These are phyloP conservation scores for Coniella lustricola DNA, from an alignment of 2,329 filamentous ascomycete species.

Conservation along the genomic window DNA sequence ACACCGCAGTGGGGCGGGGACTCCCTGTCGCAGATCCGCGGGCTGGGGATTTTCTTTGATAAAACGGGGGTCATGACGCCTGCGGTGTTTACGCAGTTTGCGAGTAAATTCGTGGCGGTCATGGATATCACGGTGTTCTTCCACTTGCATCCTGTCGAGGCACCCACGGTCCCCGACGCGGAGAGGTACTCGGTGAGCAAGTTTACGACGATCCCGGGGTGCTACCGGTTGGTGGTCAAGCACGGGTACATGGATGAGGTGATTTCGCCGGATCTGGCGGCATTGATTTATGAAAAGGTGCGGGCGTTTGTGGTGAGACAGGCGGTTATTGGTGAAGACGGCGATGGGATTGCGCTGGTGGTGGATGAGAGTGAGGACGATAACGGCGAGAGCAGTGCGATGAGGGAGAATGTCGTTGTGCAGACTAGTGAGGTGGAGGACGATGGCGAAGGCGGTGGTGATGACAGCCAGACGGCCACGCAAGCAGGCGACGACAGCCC, in stretches of 20 bases:
- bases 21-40: conserved; percentile 40
- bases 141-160: conserved; percentile 57
- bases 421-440: no score
- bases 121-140: conserved; percentile 65
- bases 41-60: conserved; percentile 67
- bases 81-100: conserved; percentile 62
- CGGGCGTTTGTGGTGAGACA: conserved; percentile 36
- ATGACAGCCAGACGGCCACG: no score
- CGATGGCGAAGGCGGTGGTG: background rate
- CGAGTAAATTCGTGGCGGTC: conserved; percentile 59
- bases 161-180: conserved; percentile 43
- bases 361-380: conserved; percentile 9
- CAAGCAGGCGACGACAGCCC: background rate
- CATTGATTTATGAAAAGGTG: conserved; percentile 52
- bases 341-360: conserved; percentile 14
- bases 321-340: no score
- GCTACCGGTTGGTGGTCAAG: conserved; percentile 60
- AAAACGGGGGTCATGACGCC: conserved; percentile 61
- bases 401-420: background rate
- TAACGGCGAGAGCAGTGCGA: background rate
- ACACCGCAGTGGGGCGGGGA: conserved; percentile 35
- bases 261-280: conserved; percentile 55
- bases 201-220: conserved; percentile 45
- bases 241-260: conserved; percentile 67
- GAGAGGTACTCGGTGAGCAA: conserved; percentile 40